Percentiles rank a stretch among this genome's conserved stretches.
Conservation (phyloP, 1,284 basidiomycete genomes). For the Ganoderma lingzhi region DNA sequence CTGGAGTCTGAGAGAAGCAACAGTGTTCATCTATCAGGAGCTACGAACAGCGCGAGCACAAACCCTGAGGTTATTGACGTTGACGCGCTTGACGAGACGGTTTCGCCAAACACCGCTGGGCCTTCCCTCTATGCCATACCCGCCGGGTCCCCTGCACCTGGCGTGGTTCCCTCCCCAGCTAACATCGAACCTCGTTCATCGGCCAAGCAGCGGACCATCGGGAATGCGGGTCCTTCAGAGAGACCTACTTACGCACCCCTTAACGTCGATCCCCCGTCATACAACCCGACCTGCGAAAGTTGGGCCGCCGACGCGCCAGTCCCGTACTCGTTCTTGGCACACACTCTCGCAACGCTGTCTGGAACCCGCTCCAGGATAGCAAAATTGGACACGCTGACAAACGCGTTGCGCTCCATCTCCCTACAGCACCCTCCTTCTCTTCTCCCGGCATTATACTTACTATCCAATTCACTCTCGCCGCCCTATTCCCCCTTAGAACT, state of each 20-base stretch:
- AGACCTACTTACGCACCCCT: constrained; percentile 44
- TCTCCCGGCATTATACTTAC: constrained; percentile 85
- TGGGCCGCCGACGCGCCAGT: constrained; percentile 54
- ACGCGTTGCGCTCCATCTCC: constrained; percentile 77
- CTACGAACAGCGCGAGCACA: constrained; percentile 17
- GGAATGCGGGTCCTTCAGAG: constrained; percentile 20
- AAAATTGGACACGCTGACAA: constrained; percentile 85
- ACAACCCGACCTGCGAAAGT: constrained; percentile 45
- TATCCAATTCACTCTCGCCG: constrained; percentile 88
- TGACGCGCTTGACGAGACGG: constrained; percentile 37
- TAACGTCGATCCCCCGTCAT: constrained; percentile 54
- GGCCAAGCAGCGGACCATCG: constrained; percentile 19
- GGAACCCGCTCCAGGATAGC: constrained; percentile 84
- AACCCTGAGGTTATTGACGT: constrained; percentile 43
- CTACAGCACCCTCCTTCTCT: constrained; percentile 76
- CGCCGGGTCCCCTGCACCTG: background rate
- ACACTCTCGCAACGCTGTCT: constrained; percentile 77
- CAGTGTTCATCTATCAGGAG: constrained; percentile 13
- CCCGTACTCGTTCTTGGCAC: constrained; percentile 86
- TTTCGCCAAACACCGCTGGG: constrained; percentile 6
- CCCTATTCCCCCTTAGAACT: constrained; percentile 80
- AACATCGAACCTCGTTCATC: constrained; percentile 15
- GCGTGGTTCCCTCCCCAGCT: constrained; percentile 4
- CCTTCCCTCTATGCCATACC: constrained; percentile 10
- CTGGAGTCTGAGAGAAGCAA: constrained; percentile 29